These are phyloP conservation scores for Saccharomycodes ludwigii DNA, from an alignment of 805 yeast species.

Conservation along the genomic window DNA sequence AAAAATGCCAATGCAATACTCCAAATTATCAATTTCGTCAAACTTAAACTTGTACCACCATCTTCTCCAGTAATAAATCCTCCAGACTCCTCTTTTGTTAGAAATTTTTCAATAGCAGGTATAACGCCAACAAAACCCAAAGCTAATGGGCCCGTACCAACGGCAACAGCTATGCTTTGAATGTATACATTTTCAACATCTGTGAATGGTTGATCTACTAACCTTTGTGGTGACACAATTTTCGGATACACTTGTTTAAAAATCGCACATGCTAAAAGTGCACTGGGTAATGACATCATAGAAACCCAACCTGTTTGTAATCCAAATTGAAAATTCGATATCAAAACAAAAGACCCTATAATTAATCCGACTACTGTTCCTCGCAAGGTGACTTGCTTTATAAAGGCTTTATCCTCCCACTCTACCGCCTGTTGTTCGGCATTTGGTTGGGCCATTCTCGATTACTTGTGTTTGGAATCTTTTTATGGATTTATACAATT, in stretches of 20 bases:
- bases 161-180: slow-evolving; percentile 90
- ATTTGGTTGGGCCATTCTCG: not conserved
- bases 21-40: slow-evolving; percentile 63
- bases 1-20: slow-evolving; percentile 78
- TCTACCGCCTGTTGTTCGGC: slow-evolving; percentile 3
- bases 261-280: slow-evolving; percentile 72
- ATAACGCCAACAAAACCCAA: slow-evolving; percentile 91
- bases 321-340: slow-evolving; percentile 93
- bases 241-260: slow-evolving; percentile 44
- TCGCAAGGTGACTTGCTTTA: slow-evolving; percentile 59
- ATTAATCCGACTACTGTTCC: slow-evolving; percentile 64
- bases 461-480: not conserved
- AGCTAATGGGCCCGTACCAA: slow-evolving; percentile 94
- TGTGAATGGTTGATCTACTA: slow-evolving; percentile 37
- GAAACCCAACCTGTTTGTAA: slow-evolving; percentile 98
- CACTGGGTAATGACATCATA: slow-evolving; percentile 96
- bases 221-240: slow-evolving; percentile 16
- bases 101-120: slow-evolving; percentile 87
- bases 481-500: too few species aligned
- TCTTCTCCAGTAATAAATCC: slow-evolving; percentile 12
- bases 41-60: slow-evolving; percentile 26
- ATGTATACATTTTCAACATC: slow-evolving; percentile 93
- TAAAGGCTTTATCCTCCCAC: slow-evolving; percentile 37
- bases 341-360: slow-evolving; percentile 78
- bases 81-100: slow-evolving; percentile 71